These are phyloP conservation scores for Penicillium arizonense DNA, from an alignment of 495 filamentous ascomycete genomes.

Conservation along the genomic window DNA sequence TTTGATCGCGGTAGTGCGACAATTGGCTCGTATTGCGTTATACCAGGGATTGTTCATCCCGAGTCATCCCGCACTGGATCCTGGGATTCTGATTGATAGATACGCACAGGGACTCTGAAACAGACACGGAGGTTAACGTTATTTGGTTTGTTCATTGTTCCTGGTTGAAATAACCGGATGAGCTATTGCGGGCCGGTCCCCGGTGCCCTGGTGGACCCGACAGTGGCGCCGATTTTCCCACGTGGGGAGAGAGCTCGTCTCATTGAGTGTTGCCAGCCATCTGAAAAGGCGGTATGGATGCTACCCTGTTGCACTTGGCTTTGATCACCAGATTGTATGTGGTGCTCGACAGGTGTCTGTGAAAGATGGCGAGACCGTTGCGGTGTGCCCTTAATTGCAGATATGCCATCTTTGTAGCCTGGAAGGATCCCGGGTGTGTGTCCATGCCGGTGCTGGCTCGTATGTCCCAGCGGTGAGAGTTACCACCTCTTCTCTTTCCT, in stretches of 20 bases:
- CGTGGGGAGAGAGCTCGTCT: constrained; percentile 13
- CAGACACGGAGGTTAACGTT: neutral
- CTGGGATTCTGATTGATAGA: neutral
- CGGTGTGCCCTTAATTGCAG: constrained; percentile 2
- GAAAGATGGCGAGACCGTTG: constrained; percentile 1
- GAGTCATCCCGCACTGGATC: neutral
- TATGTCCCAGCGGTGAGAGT: neutral
- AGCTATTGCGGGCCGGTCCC: constrained; percentile 4
- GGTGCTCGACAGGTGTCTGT: neutral
- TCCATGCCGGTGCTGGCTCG: neutral
- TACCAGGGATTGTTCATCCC: neutral
- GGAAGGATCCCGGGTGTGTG: neutral
- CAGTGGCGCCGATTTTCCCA: constrained; percentile 10
- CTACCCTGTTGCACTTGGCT: neutral
- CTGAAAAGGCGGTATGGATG: constrained; percentile 19
- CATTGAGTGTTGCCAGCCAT: constrained; percentile 13
- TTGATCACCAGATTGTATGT: neutral
- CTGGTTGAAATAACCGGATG: neutral
- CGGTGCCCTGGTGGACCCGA: constrained; percentile 1
- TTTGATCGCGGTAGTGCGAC: neutral
- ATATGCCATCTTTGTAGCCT: neutral
- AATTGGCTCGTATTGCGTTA: constrained; percentile 3
- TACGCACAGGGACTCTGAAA: neutral
- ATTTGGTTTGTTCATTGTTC: neutral
- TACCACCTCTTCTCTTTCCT: neutral